These are phyloP conservation scores for Eimeria necatrix DNA, from an alignment of 169 alveolate species.

Conservation along the genomic window DNA sequence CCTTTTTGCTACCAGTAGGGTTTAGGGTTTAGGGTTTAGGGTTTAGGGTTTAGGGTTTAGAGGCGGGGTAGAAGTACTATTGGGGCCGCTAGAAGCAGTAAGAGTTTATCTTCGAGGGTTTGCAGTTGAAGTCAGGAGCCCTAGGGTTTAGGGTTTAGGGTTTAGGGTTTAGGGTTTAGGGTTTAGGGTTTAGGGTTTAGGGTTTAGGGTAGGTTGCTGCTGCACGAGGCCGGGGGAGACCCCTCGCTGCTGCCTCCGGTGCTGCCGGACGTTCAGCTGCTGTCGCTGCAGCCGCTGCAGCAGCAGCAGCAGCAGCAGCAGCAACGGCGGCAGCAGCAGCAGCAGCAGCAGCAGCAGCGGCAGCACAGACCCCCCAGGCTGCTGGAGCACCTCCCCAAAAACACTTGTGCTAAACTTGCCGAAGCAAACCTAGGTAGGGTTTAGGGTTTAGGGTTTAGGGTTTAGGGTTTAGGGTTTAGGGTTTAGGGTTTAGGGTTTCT, in stretches of 20 bases:
- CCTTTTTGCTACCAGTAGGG: conserved; percentile 3
- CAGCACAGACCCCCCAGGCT: background rate
- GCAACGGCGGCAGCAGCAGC: conserved; percentile 19
- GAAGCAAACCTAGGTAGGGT: background rate
- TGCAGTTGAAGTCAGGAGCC: background rate
- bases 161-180: background rate
- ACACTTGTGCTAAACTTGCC: background rate
- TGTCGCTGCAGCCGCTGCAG: background rate
- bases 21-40: background rate
- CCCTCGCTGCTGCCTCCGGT: conserved; percentile 13
- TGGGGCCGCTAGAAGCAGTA: no score
- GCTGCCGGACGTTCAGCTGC: background rate
- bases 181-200: conserved; percentile 31
- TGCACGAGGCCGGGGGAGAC: conserved; percentile 25
- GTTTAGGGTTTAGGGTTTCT: no score
- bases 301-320: background rate
- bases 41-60: background rate
- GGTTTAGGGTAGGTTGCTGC: background rate
- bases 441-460: no score
- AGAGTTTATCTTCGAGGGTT: no score
- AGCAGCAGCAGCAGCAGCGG: background rate
- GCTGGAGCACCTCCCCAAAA: background rate
- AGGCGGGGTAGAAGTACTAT: background rate
- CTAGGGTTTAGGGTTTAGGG: background rate
- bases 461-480: background rate